A percentile compares a stretch with the other conserved stretches of the same genome.
Conservation (phyloP, 306 rosid genomes). For the Vachellia collinsii region DNA sequence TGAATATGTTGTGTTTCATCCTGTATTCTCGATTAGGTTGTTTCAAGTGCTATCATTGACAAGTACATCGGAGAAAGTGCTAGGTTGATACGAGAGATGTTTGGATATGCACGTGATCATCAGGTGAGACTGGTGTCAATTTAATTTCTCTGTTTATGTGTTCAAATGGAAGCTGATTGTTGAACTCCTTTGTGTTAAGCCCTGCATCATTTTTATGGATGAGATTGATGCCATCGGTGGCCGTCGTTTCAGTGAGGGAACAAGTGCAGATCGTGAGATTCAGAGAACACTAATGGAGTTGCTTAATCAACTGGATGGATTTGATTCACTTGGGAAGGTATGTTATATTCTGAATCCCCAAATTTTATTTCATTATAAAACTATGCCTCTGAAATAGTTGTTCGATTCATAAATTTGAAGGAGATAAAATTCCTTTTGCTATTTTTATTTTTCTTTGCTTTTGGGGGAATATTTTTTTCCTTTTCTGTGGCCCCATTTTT, state of each 20-base stretch:
- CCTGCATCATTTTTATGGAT: slow-evolving; percentile 99
- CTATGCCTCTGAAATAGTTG: neutral
- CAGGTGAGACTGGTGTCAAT: slow-evolving; percentile 58
- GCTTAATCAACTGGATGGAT: slow-evolving; percentile 97
- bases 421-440: neutral
- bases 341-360: slow-evolving; percentile 1
- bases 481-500: neutral
- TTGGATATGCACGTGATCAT: slow-evolving; percentile 98
- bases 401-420: neutral
- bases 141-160: slow-evolving; percentile 17
- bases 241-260: slow-evolving; percentile 95
- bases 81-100: slow-evolving; percentile 93
- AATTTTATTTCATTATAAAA: neutral
- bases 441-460: neutral
- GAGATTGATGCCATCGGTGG: slow-evolving; percentile 99
- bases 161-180: slow-evolving; percentile 23
- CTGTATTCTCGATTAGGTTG: slow-evolving; percentile 61
- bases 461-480: neutral
- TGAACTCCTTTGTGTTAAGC: slow-evolving; percentile 50
- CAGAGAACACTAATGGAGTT: slow-evolving; percentile 96
- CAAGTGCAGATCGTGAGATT: slow-evolving; percentile 98
- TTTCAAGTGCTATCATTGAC: slow-evolving; percentile 94
- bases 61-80: slow-evolving; percentile 98
- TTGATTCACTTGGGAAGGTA: slow-evolving; percentile 98
- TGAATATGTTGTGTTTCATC: slow-evolving; percentile 25